Conservation (phyloP, 306 rosid species). For the Vigna unguiculata region DNA sequence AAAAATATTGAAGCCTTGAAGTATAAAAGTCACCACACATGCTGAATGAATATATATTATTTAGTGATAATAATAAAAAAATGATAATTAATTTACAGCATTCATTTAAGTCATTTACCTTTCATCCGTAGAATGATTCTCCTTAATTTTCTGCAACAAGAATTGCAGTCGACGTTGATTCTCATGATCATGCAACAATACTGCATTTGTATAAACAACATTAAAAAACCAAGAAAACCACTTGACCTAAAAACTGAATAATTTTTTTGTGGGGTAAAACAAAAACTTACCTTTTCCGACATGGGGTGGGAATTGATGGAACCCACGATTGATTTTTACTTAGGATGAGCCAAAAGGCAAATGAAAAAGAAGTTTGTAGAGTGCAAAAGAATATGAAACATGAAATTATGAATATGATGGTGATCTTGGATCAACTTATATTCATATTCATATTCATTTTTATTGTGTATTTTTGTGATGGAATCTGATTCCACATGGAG, state of each 20-base stretch:
- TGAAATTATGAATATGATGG: not conserved
- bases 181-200: conserved; percentile 71
- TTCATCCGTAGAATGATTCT: conserved; percentile 69
- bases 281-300: conserved; percentile 71
- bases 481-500: conserved; percentile 60
- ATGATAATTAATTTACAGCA: not conserved
- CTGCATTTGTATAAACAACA: conserved; percentile 55
- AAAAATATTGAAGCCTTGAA: too few relatives aligned
- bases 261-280: not conserved
- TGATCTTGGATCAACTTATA: conserved; percentile 37
- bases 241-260: not conserved
- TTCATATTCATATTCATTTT: conserved; percentile 34
- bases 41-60: too few relatives aligned
- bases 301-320: conserved; percentile 49
- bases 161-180: conserved; percentile 78
- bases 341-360: conserved; percentile 45
- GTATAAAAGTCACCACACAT: too few relatives aligned
- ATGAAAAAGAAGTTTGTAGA: conserved; percentile 38
- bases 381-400: conserved; percentile 19
- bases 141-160: conserved; percentile 71
- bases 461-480: conserved; percentile 42
- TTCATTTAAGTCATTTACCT: conserved; percentile 51
- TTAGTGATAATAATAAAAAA: too few relatives aligned
- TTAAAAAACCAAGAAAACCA: conserved; percentile 7
- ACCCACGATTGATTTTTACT: conserved; percentile 48